Conservation (phyloP, 495 filamentous ascomycete species). For the Letharia lupina region DNA sequence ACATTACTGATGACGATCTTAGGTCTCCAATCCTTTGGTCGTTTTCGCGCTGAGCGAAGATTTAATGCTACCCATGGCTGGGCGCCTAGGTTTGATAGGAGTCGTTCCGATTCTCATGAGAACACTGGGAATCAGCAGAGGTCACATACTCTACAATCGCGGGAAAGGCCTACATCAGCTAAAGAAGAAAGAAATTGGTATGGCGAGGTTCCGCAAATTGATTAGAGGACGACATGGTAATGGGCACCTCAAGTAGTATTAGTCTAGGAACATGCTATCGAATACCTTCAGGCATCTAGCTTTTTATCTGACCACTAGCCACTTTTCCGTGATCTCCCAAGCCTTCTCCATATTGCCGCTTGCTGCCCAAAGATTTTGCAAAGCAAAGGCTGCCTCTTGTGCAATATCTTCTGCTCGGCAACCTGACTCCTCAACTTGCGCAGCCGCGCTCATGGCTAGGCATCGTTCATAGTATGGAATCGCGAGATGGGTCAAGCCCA, state of each 20-base stretch:
- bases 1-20: constrained; percentile 56
- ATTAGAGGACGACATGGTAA: not conserved
- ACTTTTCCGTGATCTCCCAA: constrained; percentile 49
- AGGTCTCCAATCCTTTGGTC: constrained; percentile 32
- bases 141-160: constrained; percentile 43
- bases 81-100: constrained; percentile 64
- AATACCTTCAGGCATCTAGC: not conserved
- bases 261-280: not conserved
- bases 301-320: constrained; percentile 33
- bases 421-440: constrained; percentile 25
- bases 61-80: constrained; percentile 57
- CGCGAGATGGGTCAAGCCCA: constrained; percentile 72
- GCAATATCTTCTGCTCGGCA: constrained; percentile 51
- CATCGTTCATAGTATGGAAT: constrained; percentile 62
- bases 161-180: not conserved
- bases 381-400: constrained; percentile 65
- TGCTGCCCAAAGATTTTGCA: constrained; percentile 60
- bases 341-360: constrained; percentile 52
- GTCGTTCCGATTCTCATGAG: constrained; percentile 57
- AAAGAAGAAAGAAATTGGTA: not conserved
- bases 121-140: constrained; percentile 72
- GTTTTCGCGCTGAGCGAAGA: constrained; percentile 71
- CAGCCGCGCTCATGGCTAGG: constrained; percentile 36
- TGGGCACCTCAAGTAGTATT: not conserved
- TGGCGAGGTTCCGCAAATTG: not conserved